Evolutionary conservation across 306 rosid genomes (phyloP).

Genomic region (Sechiopsis laciniata): DNA sequence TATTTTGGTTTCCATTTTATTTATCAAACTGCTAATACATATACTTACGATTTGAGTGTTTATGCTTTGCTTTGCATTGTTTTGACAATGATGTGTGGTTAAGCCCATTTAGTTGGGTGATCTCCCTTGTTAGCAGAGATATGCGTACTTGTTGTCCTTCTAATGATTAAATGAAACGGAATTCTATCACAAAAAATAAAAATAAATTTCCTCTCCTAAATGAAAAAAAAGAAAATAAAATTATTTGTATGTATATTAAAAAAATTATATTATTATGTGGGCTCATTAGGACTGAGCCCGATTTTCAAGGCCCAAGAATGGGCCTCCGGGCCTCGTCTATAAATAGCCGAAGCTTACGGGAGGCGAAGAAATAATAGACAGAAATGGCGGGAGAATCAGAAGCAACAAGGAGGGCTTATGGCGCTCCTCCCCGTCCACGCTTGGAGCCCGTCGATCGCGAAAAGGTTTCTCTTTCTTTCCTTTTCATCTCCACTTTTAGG

Average conservation of each 20-base stretch:
- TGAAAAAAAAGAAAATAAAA: not conserved
- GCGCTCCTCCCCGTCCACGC: slow-evolving; percentile 30
- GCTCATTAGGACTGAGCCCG: not conserved
- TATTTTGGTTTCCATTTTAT: no score
- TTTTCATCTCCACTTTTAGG: not conserved
- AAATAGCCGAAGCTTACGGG: not conserved
- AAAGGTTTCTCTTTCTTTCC: slow-evolving; percentile 26
- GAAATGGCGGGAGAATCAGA: slow-evolving; percentile 25
- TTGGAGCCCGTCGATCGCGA: slow-evolving; percentile 44
- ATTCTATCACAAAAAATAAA: no score
- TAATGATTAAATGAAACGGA: no score
- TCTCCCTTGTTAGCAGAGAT: no score
- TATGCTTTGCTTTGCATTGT: no score
- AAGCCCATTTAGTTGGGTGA: no score
- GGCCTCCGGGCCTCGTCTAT: not conserved
- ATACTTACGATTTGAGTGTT: no score
- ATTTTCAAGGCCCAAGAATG: not conserved
- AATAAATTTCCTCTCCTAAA: no score
- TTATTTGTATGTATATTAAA: not conserved
- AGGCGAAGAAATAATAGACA: not conserved
- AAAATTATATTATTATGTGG: not conserved
- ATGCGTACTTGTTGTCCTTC: no score
- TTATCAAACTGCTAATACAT: no score
- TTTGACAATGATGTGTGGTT: no score
- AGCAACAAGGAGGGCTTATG: slow-evolving; percentile 6